These are phyloP conservation scores for Spergularia azorica DNA, from an alignment of 179 eudicot species.

Conservation along the genomic window DNA sequence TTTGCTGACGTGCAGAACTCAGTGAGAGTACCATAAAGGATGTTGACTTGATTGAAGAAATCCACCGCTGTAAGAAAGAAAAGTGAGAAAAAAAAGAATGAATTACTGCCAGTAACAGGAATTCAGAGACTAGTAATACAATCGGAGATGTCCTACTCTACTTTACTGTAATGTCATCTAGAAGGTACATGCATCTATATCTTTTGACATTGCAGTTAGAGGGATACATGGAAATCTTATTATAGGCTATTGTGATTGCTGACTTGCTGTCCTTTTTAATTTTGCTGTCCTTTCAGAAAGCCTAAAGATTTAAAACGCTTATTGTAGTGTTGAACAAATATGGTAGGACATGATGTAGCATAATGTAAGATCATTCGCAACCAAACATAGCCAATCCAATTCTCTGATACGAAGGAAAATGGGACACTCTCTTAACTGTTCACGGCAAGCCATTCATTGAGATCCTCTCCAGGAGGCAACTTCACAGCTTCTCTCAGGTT, in stretches of 20 bases:
- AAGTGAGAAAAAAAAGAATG: conserved; percentile 11
- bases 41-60: conserved; percentile 72
- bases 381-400: conserved; percentile 1
- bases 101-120: neutral
- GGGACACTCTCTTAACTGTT: conserved; percentile 46
- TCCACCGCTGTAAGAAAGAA: conserved; percentile 53
- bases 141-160: too few species aligned
- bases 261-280: too few species aligned
- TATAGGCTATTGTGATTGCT: too few species aligned
- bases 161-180: neutral
- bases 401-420: neutral
- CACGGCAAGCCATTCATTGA: conserved; percentile 71
- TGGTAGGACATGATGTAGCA: too few species aligned
- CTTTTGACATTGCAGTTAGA: too few species aligned
- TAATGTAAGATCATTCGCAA: conserved; percentile 5
- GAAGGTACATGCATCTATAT: too few species aligned
- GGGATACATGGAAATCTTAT: too few species aligned
- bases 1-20: conserved; percentile 57
- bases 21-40: conserved; percentile 66
- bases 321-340: neutral
- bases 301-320: too few species aligned
- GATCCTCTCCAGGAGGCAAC: conserved; percentile 69
- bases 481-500: conserved; percentile 70
- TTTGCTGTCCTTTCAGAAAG: too few species aligned
- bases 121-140: neutral